Evolutionary conservation across 176 grass and related monocot genomes (phyloP), one percentile per base, ranked within the genome.

Genomic region (Aegilops bicornis): DNA sequence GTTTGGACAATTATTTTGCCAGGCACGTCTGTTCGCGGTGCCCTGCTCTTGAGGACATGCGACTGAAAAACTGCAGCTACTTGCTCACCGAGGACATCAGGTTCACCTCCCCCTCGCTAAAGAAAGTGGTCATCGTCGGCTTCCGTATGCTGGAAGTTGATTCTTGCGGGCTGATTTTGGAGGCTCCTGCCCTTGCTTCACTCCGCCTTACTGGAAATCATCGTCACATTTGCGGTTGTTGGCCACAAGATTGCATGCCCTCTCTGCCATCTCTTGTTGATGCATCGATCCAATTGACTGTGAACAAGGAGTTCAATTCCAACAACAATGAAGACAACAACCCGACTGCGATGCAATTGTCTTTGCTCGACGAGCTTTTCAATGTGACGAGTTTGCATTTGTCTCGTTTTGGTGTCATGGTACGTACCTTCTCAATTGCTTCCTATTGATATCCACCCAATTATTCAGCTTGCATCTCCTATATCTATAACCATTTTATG

Each of bases 101-200:
- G 23, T 2, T 63, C 61, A 63, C 61, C 61, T n/a, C 61, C 23
- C 5, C 61, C 24, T 63, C 61, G 4, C 61, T 63, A 4, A 63
- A 27, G 61, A 63, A 63, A 63, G 12, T 63, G 61, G 10, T 63
- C 20, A 24, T 63, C n/a, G 10, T 3, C 10, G 23, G 20, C 20
- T 63, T 11, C 2, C 0, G 0, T 50, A 2, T 4, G 8, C 0
- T 3, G 22, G 1, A 10, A 2, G 2, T 7, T 60, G 7, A 0
- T 63, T 10, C 61, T 63, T 27, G 27, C 61, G 4, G 11, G 2
- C 61, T 64, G 10, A 64, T 64, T 64, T 25, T 64, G 23, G 23
- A 64, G 23, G 61, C 23, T 64, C 61, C 61, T 5, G 23, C 23
- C 24, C 61, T 64, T 64, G 7, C 61, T 64, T 64, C 23, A 2